Base-by-base conservation (phyloP, 768 basidiomycete species). In the Suillus lakei region DNA sequence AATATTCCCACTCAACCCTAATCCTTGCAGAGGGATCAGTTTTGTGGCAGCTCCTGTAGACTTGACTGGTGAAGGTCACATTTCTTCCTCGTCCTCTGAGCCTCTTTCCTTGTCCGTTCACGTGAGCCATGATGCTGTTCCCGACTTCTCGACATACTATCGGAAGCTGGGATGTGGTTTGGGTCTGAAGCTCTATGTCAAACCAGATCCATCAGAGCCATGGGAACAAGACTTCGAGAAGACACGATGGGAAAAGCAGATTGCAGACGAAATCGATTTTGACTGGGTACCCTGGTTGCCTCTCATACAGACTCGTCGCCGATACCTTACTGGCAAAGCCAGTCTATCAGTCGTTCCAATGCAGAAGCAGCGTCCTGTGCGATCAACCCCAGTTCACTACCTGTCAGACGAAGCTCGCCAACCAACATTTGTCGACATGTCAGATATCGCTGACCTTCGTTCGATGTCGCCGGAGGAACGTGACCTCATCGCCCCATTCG, bases 251-350 rank as follows among this genome's bases (percentile, higher is more conserved):
- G 36, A 28, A 10, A 26, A 36, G 34, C 28, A 38, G 41, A 7
- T 28, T 12, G 28, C 26, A 21, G 30, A 64, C 21, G 43, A 36
- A 13, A n/a, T n/a, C n/a, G n/a, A n/a, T n/a, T 58, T 59, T 30
- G 56, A 64, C 28, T 64, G 63, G 63, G 55, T 64, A n/a, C 63
- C 63, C 3, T 50, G 39, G 55, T 34, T 55, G 16, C 23, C 43
- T 3, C 43, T 26, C 38, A 43, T 23, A 16, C 6, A n/a, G 28
- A 63, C 26, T 18, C 36, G 8, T 23, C 38, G 13, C 38, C 34
- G 26, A n/a, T 10, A 5, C 13, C 50, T 43, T 21, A 13, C 21
- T 10, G 53, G 39, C 15, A 26, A 46, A 1, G 23, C 38, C 41
- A 23, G 39, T 58, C 23, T 64, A 4, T 51, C 56, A 8, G 18